Evolutionary conservation across 1,284 basidiomycete genomes (phyloP), one percentile per base, ranked within the genome.

Genomic region (Melampsora americana): DNA sequence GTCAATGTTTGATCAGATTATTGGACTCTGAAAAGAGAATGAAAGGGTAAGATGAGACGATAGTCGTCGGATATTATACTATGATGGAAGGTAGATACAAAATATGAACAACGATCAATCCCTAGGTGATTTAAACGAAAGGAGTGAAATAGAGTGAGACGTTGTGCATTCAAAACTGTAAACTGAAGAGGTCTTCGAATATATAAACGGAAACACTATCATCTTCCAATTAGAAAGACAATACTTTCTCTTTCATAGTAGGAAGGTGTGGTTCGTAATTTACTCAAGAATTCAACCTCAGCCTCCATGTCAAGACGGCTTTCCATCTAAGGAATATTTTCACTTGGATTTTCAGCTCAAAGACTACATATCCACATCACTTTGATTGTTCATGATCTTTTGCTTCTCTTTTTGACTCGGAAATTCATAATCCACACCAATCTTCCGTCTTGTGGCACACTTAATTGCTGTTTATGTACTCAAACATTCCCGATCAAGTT

Each of bases 141-240:
- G 23, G 53, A 59, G 28, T 23, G 53, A 44, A 44, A 44, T 44
- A 44, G 53, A 59, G 28, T 30, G 53, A 59, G 53, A 59, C 53
- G 53, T 59, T 59, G 53, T 30, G 53, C 53, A 59, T 59, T 59
- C 53, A 59, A n/a, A 59, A 30, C 53, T 59, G n/a, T 30, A 30
- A 59, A 44, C 44, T 44, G 14, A 44, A 44, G 18, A 44, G 44
- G 16, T 44, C 44, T 44, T 44, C 2, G 44, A 44, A 14, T 44
- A 44, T 44, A 44, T 44, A 30, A 59, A 59, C 28, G 53, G 28
- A 23, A 11, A 59, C 28, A 59, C 53, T 30, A 59, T 59, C 53
- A 59, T 59, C 53, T 30, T 59, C 53, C 53, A 59, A 59, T 5
- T 30, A n/a, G 53, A 23, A 59, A 59, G 28, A 59, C n/a, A 59